Conservation (phyloP, 2,329 filamentous ascomycete genomes). For the Neobulgaria alba region DNA sequence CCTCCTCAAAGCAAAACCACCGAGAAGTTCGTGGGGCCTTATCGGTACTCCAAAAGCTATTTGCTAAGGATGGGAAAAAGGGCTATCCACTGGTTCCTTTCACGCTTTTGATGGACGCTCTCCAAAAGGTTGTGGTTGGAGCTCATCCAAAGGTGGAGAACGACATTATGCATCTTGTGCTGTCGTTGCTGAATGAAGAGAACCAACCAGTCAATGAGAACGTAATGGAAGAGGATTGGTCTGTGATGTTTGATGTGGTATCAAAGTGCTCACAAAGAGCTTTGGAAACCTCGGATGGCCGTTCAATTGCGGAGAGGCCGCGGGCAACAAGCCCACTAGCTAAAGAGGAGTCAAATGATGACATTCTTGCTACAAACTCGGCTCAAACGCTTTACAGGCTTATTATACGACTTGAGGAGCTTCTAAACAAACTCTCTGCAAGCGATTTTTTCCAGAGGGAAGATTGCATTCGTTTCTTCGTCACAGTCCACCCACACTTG, state of each 20-base stretch:
- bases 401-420: constrained; percentile 25
- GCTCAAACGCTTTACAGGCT: constrained; percentile 24
- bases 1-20: constrained; percentile 39
- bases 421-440: constrained; percentile 31
- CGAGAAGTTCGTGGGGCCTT: constrained; percentile 55
- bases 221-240: constrained; percentile 59
- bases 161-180: constrained; percentile 33
- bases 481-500: constrained; percentile 50
- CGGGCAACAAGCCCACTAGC: constrained; percentile 13
- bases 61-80: constrained; percentile 50
- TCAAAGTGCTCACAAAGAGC: constrained; percentile 38
- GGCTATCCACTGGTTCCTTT: constrained; percentile 53
- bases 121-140: constrained; percentile 39
- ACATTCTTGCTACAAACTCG: constrained; percentile 18
- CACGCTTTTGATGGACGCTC: constrained; percentile 48
- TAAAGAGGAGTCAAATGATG: constrained; percentile 19
- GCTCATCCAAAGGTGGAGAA: constrained; percentile 27
- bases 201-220: constrained; percentile 45
- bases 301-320: constrained; percentile 14
- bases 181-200: constrained; percentile 45
- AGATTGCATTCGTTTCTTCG: constrained; percentile 58
- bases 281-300: constrained; percentile 24
- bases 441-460: constrained; percentile 54
- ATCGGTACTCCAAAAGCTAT: constrained; percentile 52
- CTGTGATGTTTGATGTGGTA: constrained; percentile 49